Conservation (phyloP, 176 grass and related monocot genomes). For the Carex myosuroides region DNA sequence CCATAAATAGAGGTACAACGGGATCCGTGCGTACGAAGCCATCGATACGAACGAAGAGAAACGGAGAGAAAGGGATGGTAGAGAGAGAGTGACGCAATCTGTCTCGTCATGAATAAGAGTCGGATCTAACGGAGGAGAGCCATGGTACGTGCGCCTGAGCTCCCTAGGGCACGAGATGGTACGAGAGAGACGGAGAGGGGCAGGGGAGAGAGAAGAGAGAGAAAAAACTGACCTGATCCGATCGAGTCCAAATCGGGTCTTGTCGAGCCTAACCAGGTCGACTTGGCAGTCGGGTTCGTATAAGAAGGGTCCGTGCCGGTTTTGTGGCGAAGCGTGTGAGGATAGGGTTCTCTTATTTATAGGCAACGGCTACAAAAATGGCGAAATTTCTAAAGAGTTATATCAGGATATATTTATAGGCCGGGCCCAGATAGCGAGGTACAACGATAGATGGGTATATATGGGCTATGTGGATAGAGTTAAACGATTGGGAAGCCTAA, state of each 20-base stretch:
- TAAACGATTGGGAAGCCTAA: no score
- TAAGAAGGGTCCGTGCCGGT: not conserved
- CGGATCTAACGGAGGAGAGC: not conserved
- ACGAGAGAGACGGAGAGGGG: not conserved
- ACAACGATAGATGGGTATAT: no score
- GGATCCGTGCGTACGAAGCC: slow-evolving; percentile 15
- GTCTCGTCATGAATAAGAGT: not conserved
- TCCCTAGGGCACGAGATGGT: slow-evolving; percentile 9
- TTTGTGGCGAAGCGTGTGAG: slow-evolving; percentile 10
- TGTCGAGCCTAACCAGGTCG: not conserved
- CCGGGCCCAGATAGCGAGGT: no score
- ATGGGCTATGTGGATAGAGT: no score
- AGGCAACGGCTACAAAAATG: slow-evolving; percentile 21
- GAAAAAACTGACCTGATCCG: slow-evolving; percentile 25
- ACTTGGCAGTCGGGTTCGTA: not conserved
- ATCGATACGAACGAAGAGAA: not conserved
- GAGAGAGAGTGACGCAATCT: not conserved
- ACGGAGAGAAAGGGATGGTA: not conserved
- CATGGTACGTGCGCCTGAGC: slow-evolving; percentile 6
- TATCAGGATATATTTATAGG: not conserved
- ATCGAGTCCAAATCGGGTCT: slow-evolving; percentile 19
- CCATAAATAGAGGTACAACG: not conserved
- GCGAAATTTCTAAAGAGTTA: not conserved
- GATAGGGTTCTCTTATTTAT: slow-evolving; percentile 24
- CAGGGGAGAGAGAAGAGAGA: not conserved